Percentiles rank a stretch among this genome's conserved stretches.
phyloP scores from a whole-genome alignment of 148 eudicot genomes.

The Hydrangea macrophylla region DNA sequence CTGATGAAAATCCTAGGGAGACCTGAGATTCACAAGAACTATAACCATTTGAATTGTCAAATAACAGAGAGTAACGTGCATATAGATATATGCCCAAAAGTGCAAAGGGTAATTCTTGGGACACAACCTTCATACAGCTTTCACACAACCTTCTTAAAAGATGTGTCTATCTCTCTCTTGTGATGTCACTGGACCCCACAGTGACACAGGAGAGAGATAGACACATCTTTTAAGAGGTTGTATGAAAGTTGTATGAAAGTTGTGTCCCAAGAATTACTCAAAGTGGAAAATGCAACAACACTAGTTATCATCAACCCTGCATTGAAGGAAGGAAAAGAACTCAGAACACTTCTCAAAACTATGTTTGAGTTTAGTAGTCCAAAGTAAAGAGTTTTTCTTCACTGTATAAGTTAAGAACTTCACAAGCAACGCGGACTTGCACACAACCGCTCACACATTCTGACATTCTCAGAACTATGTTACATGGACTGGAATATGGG shows the following conservation, averaged over 20 bases:
- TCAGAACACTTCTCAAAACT: background rate
- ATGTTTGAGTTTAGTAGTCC: background rate
- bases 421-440: too few species aligned
- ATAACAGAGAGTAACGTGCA: background rate
- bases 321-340: background rate
- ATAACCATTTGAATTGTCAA: conserved; percentile 11
- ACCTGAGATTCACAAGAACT: conserved; percentile 47
- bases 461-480: too few species aligned
- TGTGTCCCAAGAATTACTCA: too few species aligned
- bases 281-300: background rate
- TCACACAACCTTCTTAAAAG: too few species aligned
- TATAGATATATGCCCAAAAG: background rate
- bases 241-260: too few species aligned
- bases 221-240: too few species aligned
- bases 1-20: conserved; percentile 57
- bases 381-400: conserved; percentile 1
- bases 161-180: too few species aligned
- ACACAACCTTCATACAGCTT: too few species aligned
- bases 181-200: too few species aligned
- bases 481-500: too few species aligned
- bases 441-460: background rate
- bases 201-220: too few species aligned
- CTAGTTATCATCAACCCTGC: background rate
- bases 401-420: background rate
- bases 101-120: too few species aligned